Evolutionary conservation across 2,329 filamentous ascomycete species (phyloP), one percentile per base, ranked within the genome.

Genomic region (Ambrosiella beaveri): DNA sequence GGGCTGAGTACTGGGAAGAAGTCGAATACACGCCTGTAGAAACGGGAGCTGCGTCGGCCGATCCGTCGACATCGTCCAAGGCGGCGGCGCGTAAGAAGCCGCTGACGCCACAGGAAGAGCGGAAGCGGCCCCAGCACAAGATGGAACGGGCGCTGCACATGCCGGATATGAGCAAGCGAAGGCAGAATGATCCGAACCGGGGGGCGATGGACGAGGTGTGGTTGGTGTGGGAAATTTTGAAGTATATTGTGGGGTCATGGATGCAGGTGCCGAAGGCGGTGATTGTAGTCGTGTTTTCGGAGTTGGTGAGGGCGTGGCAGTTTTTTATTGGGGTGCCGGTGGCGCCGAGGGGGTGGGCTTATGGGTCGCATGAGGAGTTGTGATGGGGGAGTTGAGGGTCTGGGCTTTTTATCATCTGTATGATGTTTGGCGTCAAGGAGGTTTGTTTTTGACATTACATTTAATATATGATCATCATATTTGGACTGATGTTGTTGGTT

Each of bases 161-260:
- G 52, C 37, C 52, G 1, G 52, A 54, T 54, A 27, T 41, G n/a
- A 54, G 66, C 15, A 70, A 73, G 0, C 69, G 71, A 41, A 65
- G 70, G 0, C 68, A 73, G 4, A 75, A 73, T 56, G 66, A 74
- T 49, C 69, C 77, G 56, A 68, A 40, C 19, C 15, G 27, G 35
- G 19, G 38, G 12, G 39, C 50, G 7, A 55, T 70, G 62, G 64
- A 64, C 53, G 63, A 71, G 39, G 57, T 65, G 37, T 64, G 66
- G 6, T 62, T 66, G 7, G 64, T 64, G 7, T 62, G 62, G 57
- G 56, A 59, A 5, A 61, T 56, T 17, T 41, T 57, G 19, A 57
- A 64, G 19, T 67, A 69, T 38, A 63, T 69, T 38, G 52, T 60
- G 8, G 57, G 41, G 63, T 78, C 79, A 61, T 98, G 88, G 87